Evolutionary conservation across 129 eudicot species (phyloP), one percentile per base, ranked within the genome.

Genomic region (Deinandra increscens): DNA sequence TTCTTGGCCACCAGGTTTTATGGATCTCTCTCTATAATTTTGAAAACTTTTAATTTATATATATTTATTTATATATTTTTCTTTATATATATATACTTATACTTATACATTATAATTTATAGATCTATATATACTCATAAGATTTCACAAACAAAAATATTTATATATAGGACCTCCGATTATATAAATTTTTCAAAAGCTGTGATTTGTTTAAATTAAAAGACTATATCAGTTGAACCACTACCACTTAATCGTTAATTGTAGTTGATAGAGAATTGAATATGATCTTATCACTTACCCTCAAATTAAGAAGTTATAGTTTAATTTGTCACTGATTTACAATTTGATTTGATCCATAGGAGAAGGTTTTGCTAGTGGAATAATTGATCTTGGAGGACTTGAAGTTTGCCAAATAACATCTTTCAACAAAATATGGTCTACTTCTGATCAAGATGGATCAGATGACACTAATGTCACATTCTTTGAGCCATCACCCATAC

Each of bases 341-440:
- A 1, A 59, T 44, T 56, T 20, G 22, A 41, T 45, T 38, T 36
- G 8, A 36, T 37, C 23, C 19, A 41, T 31, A 82, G 86, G 86
- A 70, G 78, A 79, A 55, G 81, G 83, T 9, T 82, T 82, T 75
- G 86, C 80, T 37, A 82, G 51, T 74, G 83, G 86, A 73, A 64
- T 17, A 33, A 79, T 79, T 69, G 84, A 83, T 79, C 76, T 83
- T 36, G 87, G 87, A 48, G 88, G 88, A 54, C 77, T 83, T 10
- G 49, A 72, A 76, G 82, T 83, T 68, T 46, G 77, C 56, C 84
- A 83, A 72, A 17, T 83, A 13, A 60, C 78, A 80, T 19, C 82
- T 55, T 83, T 83, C 64, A 76, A 34, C 6, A 83, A 76, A 68
- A 64, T 83, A 54, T 80, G 88, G 88, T 68, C 88, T 4, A 65